Conservation (phyloP, 306 rosid species). For the Clitoria ternatea region DNA sequence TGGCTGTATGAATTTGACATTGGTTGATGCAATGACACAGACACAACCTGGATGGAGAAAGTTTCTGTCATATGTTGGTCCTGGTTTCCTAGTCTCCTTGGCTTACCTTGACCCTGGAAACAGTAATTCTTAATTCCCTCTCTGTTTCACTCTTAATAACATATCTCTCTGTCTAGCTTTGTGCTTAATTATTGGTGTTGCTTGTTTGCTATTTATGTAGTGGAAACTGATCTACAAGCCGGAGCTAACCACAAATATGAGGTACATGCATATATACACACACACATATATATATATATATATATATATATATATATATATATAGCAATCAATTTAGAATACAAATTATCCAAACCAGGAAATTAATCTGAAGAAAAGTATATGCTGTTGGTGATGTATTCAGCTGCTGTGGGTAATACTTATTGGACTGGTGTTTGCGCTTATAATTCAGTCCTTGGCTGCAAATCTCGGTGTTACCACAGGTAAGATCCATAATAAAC, state of each 20-base stretch:
- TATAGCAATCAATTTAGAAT: no score
- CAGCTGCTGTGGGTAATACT: conserved; percentile 94
- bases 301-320: no score
- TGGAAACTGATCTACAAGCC: conserved; percentile 97
- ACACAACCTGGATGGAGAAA: conserved; percentile 71
- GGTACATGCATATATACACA: conserved; percentile 54
- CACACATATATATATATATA: no score
- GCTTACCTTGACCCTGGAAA: conserved; percentile 97
- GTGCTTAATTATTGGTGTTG: not conserved
- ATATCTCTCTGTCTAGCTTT: not conserved
- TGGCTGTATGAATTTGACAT: no score
- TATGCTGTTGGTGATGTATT: not conserved
- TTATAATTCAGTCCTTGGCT: conserved; percentile 80
- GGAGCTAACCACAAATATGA: conserved; percentile 74
- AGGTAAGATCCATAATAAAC: conserved; percentile 31
- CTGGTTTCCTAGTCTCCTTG: conserved; percentile 83
- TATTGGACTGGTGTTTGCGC: conserved; percentile 73
- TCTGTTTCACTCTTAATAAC: not conserved
- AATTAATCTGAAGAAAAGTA: no score
- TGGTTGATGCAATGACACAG: conserved; percentile 26
- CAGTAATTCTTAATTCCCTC: conserved; percentile 32
- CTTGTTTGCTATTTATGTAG: conserved; percentile 30
- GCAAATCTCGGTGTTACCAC: conserved; percentile 92
- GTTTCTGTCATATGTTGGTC: conserved; percentile 62
- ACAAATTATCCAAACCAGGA: no score